Conservation (phyloP, 2,329 filamentous ascomycete genomes). For the Rhynchosporium agropyri region DNA sequence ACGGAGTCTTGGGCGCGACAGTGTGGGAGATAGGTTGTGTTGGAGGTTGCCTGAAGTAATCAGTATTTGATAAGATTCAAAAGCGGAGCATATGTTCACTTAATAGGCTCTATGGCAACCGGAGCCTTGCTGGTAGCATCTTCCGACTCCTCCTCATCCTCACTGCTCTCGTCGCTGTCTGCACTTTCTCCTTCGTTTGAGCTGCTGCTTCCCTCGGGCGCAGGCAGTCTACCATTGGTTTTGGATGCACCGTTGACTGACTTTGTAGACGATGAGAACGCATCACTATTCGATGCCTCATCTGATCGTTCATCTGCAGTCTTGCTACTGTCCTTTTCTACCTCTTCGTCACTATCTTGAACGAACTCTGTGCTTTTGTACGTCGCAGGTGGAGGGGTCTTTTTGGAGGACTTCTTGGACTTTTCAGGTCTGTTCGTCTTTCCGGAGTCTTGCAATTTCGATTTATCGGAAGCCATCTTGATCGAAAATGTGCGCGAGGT, state of each 20-base stretch:
- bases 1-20: constrained; percentile 28
- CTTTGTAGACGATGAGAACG: constrained; percentile 30
- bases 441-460: constrained; percentile 27
- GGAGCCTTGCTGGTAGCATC: constrained; percentile 30
- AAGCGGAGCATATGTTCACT: constrained; percentile 20
- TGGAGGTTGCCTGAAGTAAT: constrained; percentile 24
- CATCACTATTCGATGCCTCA: constrained; percentile 32
- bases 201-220: constrained; percentile 29
- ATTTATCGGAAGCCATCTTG: constrained; percentile 28
- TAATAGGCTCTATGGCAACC: constrained; percentile 27
- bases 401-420: constrained; percentile 23
- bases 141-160: constrained; percentile 44
- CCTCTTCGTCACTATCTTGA: constrained; percentile 37
- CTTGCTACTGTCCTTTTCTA: not conserved
- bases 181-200: constrained; percentile 39
- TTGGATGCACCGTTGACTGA: constrained; percentile 21
- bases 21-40: constrained; percentile 26
- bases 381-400: constrained; percentile 9
- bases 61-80: not conserved
- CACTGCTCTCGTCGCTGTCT: constrained; percentile 43
- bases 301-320: constrained; percentile 22
- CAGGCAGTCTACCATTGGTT: constrained; percentile 35
- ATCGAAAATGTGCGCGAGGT: not conserved
- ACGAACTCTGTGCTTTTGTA: constrained; percentile 40
- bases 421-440: constrained; percentile 27